phyloP scores from a whole-genome alignment of 257 asterid species.

The Nicotiana tomentosiformis region DNA sequence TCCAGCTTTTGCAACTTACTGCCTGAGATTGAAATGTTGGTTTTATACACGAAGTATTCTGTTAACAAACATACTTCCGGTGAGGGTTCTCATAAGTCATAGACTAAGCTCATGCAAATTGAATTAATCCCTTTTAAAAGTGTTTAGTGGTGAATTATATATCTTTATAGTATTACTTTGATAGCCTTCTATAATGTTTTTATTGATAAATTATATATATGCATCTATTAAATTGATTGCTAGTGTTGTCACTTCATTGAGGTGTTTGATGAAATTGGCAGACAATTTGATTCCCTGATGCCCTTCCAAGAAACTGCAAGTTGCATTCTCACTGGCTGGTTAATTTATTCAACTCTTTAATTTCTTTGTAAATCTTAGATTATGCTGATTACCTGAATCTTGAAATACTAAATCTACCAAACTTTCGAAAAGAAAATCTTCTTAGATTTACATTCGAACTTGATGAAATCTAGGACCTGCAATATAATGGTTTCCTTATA shows the following conservation, averaged over 20 bases:
- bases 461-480: background rate
- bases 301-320: constrained; percentile 10
- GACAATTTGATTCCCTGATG: constrained; percentile 30
- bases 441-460: background rate
- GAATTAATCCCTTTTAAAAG: background rate
- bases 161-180: too few species aligned
- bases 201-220: background rate
- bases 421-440: background rate
- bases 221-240: background rate
- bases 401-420: background rate
- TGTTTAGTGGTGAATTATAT: background rate
- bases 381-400: background rate
- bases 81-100: background rate
- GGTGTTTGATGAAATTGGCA: constrained; percentile 36
- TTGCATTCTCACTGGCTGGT: constrained; percentile 15
- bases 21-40: background rate
- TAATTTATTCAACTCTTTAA: background rate
- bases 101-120: background rate
- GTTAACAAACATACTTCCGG: background rate
- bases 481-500: background rate
- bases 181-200: background rate
- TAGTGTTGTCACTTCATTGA: constrained; percentile 58
- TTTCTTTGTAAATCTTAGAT: background rate
- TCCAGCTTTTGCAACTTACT: background rate
- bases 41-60: background rate